Base-by-base conservation (phyloP, 208 protist genomes). In the Acanthamoeba royreba region DNA sequence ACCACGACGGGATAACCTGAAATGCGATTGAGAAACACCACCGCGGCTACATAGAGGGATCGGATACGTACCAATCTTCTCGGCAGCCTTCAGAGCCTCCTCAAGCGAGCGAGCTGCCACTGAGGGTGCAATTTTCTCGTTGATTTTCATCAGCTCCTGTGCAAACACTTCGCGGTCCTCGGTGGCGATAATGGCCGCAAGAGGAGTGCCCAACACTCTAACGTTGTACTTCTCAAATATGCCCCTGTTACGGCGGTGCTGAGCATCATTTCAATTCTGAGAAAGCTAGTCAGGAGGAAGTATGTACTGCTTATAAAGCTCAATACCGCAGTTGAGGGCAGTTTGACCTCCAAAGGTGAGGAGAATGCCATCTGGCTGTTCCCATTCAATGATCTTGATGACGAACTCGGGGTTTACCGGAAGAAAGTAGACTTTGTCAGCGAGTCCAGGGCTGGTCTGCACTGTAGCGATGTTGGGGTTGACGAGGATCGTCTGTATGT, bases 391-490 rank as follows among this genome's bases (percentile, higher is more conserved):
- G 17, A 99, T 97, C 47, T 98, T 95, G 85, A 98, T 97, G 40
- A 99, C 98, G 61, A 97, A 97, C 45, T 98, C 97, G 22, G 98
- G 96, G 1, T 97, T 99, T 11, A 99, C 96, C 13, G 99, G 99
- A 25, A 99, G 96, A 95, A 99, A 99, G 95, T 99, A 99, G 63
- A 99, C 98, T 42, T 96, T 96, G 94, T 99, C 99, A 13, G 99
- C 99, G 93, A 99, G 98, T 94, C 98, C 99, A 91, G 98, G 97
- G 74, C 98, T 97, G 22, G 99, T 99, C 96, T 99, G 99, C 52
- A 99, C 98, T 11, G 99, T 99, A 31, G 99, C 99, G 94, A 99
- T 99, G 95, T 99, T 99, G n/a, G 99, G 99, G 96, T 99, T 99
- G 96, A 99, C 98, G 33, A 99, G 96, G 42, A 99, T 97, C 74